phyloP scores from a whole-genome alignment of 805 yeast species.

The Metschnikowia peoriensis region DNA sequence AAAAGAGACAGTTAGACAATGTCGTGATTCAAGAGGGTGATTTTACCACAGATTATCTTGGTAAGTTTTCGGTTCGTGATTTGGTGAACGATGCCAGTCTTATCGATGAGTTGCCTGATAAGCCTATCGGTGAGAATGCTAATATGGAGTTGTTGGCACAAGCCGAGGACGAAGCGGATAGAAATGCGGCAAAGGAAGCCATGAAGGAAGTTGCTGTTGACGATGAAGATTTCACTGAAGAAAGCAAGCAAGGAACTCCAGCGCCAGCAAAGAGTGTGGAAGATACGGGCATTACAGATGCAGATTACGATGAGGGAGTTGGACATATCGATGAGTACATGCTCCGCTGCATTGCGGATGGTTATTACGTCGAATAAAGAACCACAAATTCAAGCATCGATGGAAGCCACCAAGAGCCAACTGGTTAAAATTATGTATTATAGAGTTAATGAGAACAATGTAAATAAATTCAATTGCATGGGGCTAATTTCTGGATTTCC shows the following conservation, averaged over 20 bases:
- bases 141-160: conserved; percentile 68
- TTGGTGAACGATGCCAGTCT: conserved; percentile 62
- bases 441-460: neutral
- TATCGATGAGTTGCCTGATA: conserved; percentile 40
- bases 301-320: conserved; percentile 58
- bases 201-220: conserved; percentile 83
- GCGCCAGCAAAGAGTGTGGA: conserved; percentile 30
- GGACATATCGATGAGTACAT: conserved; percentile 95
- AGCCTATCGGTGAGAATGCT: conserved; percentile 36
- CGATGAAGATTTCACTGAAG: conserved; percentile 77
- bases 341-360: conserved; percentile 87
- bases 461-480: too few relatives aligned
- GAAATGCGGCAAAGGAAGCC: conserved; percentile 86
- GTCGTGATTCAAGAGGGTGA: conserved; percentile 98
- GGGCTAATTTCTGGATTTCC: too few relatives aligned
- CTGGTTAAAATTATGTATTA: neutral
- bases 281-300: conserved; percentile 24
- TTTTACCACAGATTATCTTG: conserved; percentile 94
- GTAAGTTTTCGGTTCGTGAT: conserved; percentile 82
- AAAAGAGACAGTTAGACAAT: conserved; percentile 88
- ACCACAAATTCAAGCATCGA: neutral
- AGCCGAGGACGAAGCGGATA: conserved; percentile 93
- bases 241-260: conserved; percentile 26
- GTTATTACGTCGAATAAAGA: conserved; percentile 49
- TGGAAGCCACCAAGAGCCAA: too few relatives aligned